Conservation (phyloP, 495 filamentous ascomycete species). For the Trichoderma asperelloides region DNA sequence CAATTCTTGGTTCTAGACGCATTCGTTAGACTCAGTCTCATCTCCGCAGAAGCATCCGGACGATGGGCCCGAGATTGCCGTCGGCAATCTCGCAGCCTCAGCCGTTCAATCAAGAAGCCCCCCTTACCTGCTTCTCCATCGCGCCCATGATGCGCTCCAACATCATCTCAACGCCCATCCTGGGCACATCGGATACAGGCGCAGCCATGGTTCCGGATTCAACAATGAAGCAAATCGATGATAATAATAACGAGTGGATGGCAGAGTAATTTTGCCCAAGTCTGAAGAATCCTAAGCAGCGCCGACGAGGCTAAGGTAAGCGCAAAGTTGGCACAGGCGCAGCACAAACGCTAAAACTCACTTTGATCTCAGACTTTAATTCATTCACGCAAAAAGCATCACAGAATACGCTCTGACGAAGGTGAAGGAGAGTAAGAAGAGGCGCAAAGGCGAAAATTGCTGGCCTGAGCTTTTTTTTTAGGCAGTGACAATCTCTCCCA, state of each 20-base stretch:
- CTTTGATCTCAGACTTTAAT: not conserved
- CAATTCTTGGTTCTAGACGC: not conserved
- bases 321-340: not conserved
- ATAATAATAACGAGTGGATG: not conserved
- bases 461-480: not conserved
- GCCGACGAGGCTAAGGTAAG: not conserved
- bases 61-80: not conserved
- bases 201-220: not conserved
- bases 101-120: not conserved
- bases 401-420: not conserved
- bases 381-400: not conserved
- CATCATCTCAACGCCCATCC: not conserved
- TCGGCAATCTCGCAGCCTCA: not conserved
- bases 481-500: not conserved
- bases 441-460: not conserved
- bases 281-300: not conserved
- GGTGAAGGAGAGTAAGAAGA: not conserved
- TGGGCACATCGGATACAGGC: not conserved
- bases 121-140: slow-evolving; percentile 6
- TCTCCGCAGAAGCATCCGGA: not conserved
- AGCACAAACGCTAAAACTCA: slow-evolving; percentile 1
- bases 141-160: slow-evolving; percentile 6
- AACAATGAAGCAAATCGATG: not conserved
- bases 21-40: not conserved
- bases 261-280: not conserved